A percentile compares a stretch with the other conserved stretches of the same genome.
phyloP scores from a whole-genome alignment of 2,329 filamentous ascomycete genomes.

The Achaetomium macrosporum region DNA sequence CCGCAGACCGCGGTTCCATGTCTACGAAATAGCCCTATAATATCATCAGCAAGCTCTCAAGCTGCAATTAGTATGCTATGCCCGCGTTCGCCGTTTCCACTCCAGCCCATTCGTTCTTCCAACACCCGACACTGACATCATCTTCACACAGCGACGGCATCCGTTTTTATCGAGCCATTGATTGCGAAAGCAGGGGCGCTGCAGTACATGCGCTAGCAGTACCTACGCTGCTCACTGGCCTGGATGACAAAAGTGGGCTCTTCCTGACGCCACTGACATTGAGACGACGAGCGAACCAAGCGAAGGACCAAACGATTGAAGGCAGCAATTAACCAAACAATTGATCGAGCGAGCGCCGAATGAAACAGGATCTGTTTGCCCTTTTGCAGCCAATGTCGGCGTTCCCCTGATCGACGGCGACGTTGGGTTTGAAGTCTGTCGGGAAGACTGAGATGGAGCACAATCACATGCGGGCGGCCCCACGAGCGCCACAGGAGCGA shows the following conservation, averaged over 20 bases:
- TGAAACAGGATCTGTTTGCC: background rate
- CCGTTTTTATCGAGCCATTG: too few species aligned
- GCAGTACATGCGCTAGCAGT: too few species aligned
- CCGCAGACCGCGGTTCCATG: too few species aligned
- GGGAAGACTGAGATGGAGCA: conserved; percentile 33
- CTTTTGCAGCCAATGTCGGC: conserved; percentile 19
- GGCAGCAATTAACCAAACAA: background rate
- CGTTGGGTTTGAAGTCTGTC: conserved; percentile 10
- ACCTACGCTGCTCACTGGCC: too few species aligned
- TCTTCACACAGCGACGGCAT: too few species aligned
- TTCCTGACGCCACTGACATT: background rate
- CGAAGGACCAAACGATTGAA: background rate
- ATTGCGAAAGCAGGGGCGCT: too few species aligned
- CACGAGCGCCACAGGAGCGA: conserved; percentile 18
- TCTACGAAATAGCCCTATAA: too few species aligned
- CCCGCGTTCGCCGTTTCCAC: too few species aligned
- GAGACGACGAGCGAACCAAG: background rate
- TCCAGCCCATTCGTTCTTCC: too few species aligned
- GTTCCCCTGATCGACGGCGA: conserved; percentile 8
- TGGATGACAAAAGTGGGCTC: background rate
- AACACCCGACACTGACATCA: too few species aligned
- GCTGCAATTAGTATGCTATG: too few species aligned
- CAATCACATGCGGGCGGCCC: conserved; percentile 41
- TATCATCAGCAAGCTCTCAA: too few species aligned
- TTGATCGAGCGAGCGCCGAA: background rate